A percentile compares a stretch with the other conserved stretches of the same genome.
Conservation (phyloP, 2,329 filamentous ascomycete genomes). For the Trichoderma cornu-damae region DNA sequence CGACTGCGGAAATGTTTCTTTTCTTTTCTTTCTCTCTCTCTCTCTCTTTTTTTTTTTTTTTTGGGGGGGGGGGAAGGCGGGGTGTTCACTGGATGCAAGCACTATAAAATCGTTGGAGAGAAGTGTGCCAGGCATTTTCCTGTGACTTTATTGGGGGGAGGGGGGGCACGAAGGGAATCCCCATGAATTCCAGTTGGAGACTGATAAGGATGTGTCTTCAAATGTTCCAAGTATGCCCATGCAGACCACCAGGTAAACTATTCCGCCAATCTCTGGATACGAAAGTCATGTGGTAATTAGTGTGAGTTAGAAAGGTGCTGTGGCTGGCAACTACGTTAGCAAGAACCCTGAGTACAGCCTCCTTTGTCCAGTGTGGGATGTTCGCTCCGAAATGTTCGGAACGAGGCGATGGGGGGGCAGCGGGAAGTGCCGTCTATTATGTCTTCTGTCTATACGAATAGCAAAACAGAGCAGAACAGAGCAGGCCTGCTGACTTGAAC, state of each 20-base stretch:
- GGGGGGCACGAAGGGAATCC: neutral
- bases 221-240: neutral
- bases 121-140: neutral
- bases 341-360: neutral
- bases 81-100: neutral
- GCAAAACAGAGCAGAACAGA: neutral
- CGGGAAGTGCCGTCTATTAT: slow-evolving; percentile 6
- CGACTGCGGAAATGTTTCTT: neutral
- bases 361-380: neutral
- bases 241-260: neutral
- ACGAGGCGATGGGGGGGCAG: neutral
- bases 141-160: neutral
- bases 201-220: neutral
- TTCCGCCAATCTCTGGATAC: neutral
- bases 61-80: too few species aligned
- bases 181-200: neutral
- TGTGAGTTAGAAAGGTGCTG: neutral
- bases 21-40: too few species aligned
- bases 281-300: slow-evolving; percentile 11
- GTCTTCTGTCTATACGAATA: neutral
- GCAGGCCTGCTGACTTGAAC: neutral
- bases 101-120: neutral
- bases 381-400: neutral
- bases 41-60: too few species aligned
- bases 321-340: neutral